These are phyloP conservation scores for Quercus aquifolioides DNA, from an alignment of 306 rosid genomes.

Conservation along the genomic window DNA sequence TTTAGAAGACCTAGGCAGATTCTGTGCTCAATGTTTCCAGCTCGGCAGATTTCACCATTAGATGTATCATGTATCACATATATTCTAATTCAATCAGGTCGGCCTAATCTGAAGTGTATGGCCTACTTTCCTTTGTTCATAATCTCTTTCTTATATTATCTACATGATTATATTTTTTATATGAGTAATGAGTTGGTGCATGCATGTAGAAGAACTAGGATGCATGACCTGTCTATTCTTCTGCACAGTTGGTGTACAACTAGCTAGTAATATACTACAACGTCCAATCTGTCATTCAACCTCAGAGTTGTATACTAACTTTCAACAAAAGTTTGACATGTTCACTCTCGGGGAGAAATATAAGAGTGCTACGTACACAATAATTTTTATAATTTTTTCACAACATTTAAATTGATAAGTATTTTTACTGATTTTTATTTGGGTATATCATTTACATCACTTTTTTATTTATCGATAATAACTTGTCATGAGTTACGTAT, in stretches of 20 bases:
- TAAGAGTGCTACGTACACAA: too few species aligned
- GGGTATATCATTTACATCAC: too few species aligned
- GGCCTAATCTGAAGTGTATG: background rate
- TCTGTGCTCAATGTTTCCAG: conserved; percentile 22
- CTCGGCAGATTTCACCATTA: conserved; percentile 19
- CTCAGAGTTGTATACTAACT: background rate
- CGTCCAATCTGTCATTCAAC: background rate
- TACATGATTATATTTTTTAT: background rate
- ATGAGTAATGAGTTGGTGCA: conserved; percentile 4
- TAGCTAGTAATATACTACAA: background rate
- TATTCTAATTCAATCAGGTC: conserved; percentile 1
- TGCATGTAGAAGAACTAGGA: conserved; percentile 10
- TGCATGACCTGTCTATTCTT: background rate
- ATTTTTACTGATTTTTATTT: too few species aligned
- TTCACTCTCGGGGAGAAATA: too few species aligned
- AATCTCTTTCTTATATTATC: background rate
- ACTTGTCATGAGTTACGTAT: too few species aligned
- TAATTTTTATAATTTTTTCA: too few species aligned
- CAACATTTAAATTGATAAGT: too few species aligned
- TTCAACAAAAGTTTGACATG: background rate
- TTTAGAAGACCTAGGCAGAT: background rate
- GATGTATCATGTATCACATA: background rate
- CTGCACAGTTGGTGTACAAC: background rate
- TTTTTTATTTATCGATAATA: too few species aligned
- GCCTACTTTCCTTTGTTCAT: background rate